Percentiles rank a stretch among this genome's conserved stretches.
Conservation (phyloP, 1,139 yeast genomes). For the Taphrina confusa region DNA sequence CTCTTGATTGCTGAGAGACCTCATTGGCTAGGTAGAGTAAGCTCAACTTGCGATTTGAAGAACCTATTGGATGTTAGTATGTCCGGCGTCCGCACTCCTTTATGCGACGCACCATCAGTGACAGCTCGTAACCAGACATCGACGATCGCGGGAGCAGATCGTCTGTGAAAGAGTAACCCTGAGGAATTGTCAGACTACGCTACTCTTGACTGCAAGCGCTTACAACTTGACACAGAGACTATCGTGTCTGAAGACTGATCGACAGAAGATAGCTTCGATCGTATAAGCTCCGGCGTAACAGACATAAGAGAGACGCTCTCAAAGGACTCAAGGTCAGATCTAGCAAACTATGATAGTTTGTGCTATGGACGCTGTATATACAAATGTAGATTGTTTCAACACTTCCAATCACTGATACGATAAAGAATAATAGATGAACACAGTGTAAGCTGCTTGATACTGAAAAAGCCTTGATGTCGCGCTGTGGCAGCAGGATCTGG, state of each 20-base stretch:
- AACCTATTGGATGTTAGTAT: conserved; percentile 42
- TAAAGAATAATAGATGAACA: too few relatives aligned
- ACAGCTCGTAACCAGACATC: conserved; percentile 61
- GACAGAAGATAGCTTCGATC: conserved; percentile 59
- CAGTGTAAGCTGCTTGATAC: too few relatives aligned
- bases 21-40: conserved; percentile 77
- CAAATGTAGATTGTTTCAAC: too few relatives aligned
- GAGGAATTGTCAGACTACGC: too few relatives aligned
- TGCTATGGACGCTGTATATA: too few relatives aligned
- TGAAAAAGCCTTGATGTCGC: too few relatives aligned
- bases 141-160: conserved; percentile 64
- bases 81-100: background rate
- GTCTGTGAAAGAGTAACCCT: conserved; percentile 62
- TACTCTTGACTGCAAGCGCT: too few relatives aligned
- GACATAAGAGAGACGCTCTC: background rate
- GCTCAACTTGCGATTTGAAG: conserved; percentile 57
- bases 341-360: too few relatives aligned
- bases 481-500: too few relatives aligned
- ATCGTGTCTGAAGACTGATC: conserved; percentile 83
- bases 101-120: conserved; percentile 42
- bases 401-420: too few relatives aligned
- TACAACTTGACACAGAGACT: conserved; percentile 71
- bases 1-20: conserved; percentile 76
- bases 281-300: conserved; percentile 52
- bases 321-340: too few relatives aligned